Evolutionary conservation across 2,329 filamentous ascomycete genomes (phyloP).

Genomic region (Aspergillus unguis): DNA sequence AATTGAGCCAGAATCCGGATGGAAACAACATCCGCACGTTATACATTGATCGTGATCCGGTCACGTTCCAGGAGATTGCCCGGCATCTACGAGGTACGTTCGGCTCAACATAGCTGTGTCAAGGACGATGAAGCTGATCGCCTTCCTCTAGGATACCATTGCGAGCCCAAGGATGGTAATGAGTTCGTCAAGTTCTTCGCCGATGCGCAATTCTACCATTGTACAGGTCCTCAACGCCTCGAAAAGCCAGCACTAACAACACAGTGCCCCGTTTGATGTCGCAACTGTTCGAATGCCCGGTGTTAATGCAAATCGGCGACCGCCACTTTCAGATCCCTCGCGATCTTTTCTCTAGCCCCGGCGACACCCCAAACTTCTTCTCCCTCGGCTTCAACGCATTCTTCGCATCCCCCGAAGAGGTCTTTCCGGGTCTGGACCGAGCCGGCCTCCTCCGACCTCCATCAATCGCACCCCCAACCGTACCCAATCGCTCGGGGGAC

Average conservation of each 20-base stretch:
- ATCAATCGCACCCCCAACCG: slow-evolving; percentile 75
- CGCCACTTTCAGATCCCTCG: slow-evolving; percentile 86
- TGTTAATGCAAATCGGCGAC: slow-evolving; percentile 82
- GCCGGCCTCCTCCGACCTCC: slow-evolving; percentile 79
- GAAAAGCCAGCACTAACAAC: background rate
- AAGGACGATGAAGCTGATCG: background rate
- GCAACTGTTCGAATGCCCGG: slow-evolving; percentile 85
- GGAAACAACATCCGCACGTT: slow-evolving; percentile 68
- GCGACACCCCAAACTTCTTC: slow-evolving; percentile 95
- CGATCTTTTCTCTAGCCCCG: slow-evolving; percentile 78
- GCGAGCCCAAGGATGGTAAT: slow-evolving; percentile 73
- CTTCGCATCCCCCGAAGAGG: slow-evolving; percentile 73
- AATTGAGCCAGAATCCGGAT: slow-evolving; percentile 63
- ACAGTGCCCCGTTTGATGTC: slow-evolving; percentile 82
- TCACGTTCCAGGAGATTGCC: slow-evolving; percentile 83
- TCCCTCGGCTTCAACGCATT: slow-evolving; percentile 84
- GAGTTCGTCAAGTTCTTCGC: slow-evolving; percentile 92
- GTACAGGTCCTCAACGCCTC: slow-evolving; percentile 48
- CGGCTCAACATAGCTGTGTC: background rate
- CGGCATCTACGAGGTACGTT: slow-evolving; percentile 72
- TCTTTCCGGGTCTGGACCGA: slow-evolving; percentile 81
- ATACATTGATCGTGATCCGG: slow-evolving; percentile 91
- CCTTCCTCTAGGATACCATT: slow-evolving; percentile 65
- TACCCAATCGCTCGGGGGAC: slow-evolving; percentile 77
- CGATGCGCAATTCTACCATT: slow-evolving; percentile 89